These are phyloP conservation scores for Microdochium paspali DNA, from an alignment of 2,329 filamentous ascomycete species.

Conservation along the genomic window DNA sequence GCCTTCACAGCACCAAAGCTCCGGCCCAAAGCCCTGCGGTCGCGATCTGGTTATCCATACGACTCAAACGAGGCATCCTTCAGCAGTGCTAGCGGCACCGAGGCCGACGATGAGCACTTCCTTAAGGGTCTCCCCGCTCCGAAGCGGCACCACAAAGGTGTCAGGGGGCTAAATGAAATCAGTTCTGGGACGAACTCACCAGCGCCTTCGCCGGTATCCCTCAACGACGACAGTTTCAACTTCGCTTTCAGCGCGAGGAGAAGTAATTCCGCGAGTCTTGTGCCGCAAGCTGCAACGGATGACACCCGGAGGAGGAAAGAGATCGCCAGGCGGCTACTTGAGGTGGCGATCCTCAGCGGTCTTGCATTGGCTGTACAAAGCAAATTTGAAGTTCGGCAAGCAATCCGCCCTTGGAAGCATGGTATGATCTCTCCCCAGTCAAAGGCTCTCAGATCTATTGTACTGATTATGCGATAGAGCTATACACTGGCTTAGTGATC, in stretches of 20 bases:
- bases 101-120: slow-evolving; percentile 89
- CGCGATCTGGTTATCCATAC: slow-evolving; percentile 13
- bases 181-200: slow-evolving; percentile 48
- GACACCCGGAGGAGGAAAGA: slow-evolving; percentile 36
- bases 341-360: slow-evolving; percentile 39
- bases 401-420: slow-evolving; percentile 35
- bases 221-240: slow-evolving; percentile 29
- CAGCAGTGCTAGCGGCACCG: slow-evolving; percentile 82
- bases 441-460: neutral
- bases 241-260: slow-evolving; percentile 10
- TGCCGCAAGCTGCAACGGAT: slow-evolving; percentile 18
- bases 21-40: slow-evolving; percentile 11
- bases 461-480: slow-evolving; percentile 26
- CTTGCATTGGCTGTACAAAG: slow-evolving; percentile 38
- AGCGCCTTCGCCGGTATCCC: slow-evolving; percentile 35
- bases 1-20: slow-evolving; percentile 15
- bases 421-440: slow-evolving; percentile 26
- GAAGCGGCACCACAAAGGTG: slow-evolving; percentile 67
- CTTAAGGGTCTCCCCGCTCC: slow-evolving; percentile 79
- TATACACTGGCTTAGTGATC: slow-evolving; percentile 23
- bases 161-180: slow-evolving; percentile 51
- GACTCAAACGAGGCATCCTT: slow-evolving; percentile 45
- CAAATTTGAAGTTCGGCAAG: slow-evolving; percentile 34
- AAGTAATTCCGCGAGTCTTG: slow-evolving; percentile 11
- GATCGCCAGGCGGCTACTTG: slow-evolving; percentile 40